Base-by-base conservation (phyloP, 306 rosid genomes). In the Vicia sativa region DNA sequence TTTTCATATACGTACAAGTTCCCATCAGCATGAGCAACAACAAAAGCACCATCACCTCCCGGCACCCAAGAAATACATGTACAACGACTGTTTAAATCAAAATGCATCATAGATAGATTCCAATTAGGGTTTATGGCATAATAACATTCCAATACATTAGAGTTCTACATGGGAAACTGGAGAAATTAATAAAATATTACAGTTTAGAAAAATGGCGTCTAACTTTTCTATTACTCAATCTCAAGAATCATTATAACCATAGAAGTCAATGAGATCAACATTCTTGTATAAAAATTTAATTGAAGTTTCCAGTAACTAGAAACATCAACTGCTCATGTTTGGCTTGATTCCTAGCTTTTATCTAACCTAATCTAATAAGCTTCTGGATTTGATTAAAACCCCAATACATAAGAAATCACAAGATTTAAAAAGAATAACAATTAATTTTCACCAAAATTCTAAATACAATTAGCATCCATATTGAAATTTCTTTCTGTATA, bases 21-120 rank as follows among this genome's bases (percentile, higher is more conserved):
- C 78, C 99, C 99, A 80, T 95, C 99, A 1, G 95, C 80, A 74
- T 95, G 97, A 77, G 95, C 87, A 31, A 91, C 97, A 78, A 88
- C 89, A 70, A 95, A 95, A 79, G 89, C 77, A 52, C 96, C 95
- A 61, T 95, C 96, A 69, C 91, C 89, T 74, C 89, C 87, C 39
- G 99, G 96, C 61, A 91, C 87, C 99, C 99, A 95, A 26, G 96
- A 84, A 74, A 91, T 62, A 78, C 89, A 79, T 29, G 92, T 87
- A 78, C 99, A 95, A 12, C 99, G 97, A 69, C 99, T 95, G 97
- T 81, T 68, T 67, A 65, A 73, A 54, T 74, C 62, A 83, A 77
- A 78, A 77, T 21, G 55, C 68, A 74, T 73, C 68, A 75, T 62
- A 65, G 79, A 65, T 39, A 70, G 56, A 38, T 53, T 73, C 56